Evolutionary conservation across 2,329 filamentous ascomycete genomes (phyloP).

Genomic region (Pseudogymnoascus sp.): DNA sequence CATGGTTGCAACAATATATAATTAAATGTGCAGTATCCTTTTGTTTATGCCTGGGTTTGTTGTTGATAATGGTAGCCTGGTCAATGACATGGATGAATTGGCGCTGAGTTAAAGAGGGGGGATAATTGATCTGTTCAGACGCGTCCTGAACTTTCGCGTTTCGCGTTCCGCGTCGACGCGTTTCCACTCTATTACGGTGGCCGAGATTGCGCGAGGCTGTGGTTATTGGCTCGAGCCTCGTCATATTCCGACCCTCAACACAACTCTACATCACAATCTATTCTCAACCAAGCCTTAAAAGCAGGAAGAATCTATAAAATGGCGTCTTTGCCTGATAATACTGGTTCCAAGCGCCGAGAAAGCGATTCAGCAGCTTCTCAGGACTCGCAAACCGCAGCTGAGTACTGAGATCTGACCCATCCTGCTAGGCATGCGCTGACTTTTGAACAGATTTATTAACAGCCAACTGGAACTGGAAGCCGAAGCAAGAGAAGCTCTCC

Average conservation of each 20-base stretch:
- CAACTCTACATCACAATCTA: background rate
- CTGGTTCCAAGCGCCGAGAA: background rate
- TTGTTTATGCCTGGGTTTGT: conserved; percentile 1
- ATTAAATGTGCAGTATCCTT: background rate
- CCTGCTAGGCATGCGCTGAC: conserved; percentile 11
- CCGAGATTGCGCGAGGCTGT: conserved; percentile 8
- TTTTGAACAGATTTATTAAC: conserved; percentile 62
- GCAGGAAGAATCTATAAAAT: background rate
- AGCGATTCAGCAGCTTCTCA: conserved; percentile 31
- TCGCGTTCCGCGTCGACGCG: conserved; percentile 7
- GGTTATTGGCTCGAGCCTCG: background rate
- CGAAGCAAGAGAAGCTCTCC: conserved; percentile 88
- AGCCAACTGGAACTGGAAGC: conserved; percentile 85
- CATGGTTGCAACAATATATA: conserved; percentile 19
- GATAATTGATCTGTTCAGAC: conserved; percentile 5
- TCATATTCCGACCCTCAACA: background rate
- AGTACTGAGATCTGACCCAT: conserved; percentile 24
- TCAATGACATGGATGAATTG: conserved; percentile 7
- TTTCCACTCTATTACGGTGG: conserved; percentile 10
- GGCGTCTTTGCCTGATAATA: background rate
- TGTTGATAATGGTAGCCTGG: conserved; percentile 8
- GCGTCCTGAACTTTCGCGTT: conserved; percentile 6
- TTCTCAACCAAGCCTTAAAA: background rate
- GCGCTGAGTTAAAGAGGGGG: conserved; percentile 4
- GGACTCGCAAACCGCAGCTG: conserved; percentile 43